phyloP scores from a whole-genome alignment of 1,139 yeast genomes.

The Saccharomyces pastorianus region DNA sequence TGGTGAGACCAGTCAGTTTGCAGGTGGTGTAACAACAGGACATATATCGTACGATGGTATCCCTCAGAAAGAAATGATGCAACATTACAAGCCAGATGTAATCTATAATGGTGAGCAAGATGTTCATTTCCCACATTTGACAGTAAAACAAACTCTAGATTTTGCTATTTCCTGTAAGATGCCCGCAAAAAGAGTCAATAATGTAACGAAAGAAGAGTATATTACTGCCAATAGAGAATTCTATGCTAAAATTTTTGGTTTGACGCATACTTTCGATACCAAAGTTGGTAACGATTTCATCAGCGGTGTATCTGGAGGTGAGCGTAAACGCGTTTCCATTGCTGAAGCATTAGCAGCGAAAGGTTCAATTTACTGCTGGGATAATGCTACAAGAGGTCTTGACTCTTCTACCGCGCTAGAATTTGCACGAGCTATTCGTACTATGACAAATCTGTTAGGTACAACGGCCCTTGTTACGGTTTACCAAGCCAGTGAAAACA shows the following conservation, averaged over 20 bases:
- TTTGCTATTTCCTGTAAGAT: slow-evolving; percentile 35
- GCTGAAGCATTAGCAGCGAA: slow-evolving; percentile 50
- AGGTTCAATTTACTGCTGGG: slow-evolving; percentile 52
- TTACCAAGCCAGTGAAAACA: slow-evolving; percentile 42
- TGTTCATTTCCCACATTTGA: slow-evolving; percentile 46
- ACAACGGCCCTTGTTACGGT: slow-evolving; percentile 39
- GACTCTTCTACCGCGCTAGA: slow-evolving; percentile 53
- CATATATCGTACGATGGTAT: slow-evolving; percentile 42
- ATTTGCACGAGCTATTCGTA: slow-evolving; percentile 38
- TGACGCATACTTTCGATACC: slow-evolving; percentile 59
- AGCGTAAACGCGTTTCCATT: slow-evolving; percentile 73
- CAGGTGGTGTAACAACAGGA: slow-evolving; percentile 29
- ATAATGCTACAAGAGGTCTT: slow-evolving; percentile 54
- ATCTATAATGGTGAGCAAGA: slow-evolving; percentile 48
- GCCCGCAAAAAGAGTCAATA: slow-evolving; percentile 37
- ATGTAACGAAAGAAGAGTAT: slow-evolving; percentile 35
- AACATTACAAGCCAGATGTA: slow-evolving; percentile 42
- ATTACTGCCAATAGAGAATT: slow-evolving; percentile 45
- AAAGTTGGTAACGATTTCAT: slow-evolving; percentile 64
- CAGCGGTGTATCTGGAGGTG: slow-evolving; percentile 82
- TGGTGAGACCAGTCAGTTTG: slow-evolving; percentile 38
- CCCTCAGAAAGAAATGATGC: slow-evolving; percentile 40
- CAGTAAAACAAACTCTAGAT: slow-evolving; percentile 44
- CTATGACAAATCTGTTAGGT: slow-evolving; percentile 33
- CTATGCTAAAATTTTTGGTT: slow-evolving; percentile 47